Base-by-base conservation (phyloP, 805 yeast genomes). In the Priceomyces haplophilus region DNA sequence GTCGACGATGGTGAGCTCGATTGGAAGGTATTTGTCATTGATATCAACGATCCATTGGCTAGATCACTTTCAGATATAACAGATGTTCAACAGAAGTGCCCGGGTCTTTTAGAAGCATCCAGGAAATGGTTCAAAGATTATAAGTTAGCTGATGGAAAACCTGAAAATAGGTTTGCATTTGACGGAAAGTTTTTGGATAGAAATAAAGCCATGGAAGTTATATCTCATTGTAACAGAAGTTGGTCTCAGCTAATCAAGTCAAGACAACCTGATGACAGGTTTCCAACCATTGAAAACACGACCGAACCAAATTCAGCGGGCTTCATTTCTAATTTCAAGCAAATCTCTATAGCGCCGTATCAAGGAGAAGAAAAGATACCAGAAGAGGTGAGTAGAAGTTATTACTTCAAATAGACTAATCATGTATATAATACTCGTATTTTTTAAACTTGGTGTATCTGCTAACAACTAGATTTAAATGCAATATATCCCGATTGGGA, bases 101-200 rank as follows among this genome's bases (percentile, higher is more conserved):
- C 99, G 46, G 97, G 97, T 42, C 75, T 93, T 46, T 74, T 93
- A 61, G 86, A 95, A 64, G 85, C 96, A 52, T 93, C 98, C 45
- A 83, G 89, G 67, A 95, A 87, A 71, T 93, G 99, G 99, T 93
- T 93, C 82, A 85, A 95, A 67, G 89, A 90, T 69, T 93, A 93
- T 82, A 93, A 93, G 72, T 79, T 89, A 55, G 97, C 99, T 42
- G 99, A 91, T 66, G 99, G 98, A 49, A 93, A 93, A 78, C 96
- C 96, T 58, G 87, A 81, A 70, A 93, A 93, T 72, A 85, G 85
- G 69, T 91, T 93, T 66, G 98, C 97, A n/a, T 89, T 88, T 82
- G 78, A 87, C 47, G 99, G 97, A 52, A 88, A 86, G 65, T 88
- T 88, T 75, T 86, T 86, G 71, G 81, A 82, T 78, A 86, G 80